Percentiles rank a stretch among this genome's conserved stretches.
Conservation (phyloP, 2,329 filamentous ascomycete species). For the Zymoseptoria pseudotritici region DNA sequence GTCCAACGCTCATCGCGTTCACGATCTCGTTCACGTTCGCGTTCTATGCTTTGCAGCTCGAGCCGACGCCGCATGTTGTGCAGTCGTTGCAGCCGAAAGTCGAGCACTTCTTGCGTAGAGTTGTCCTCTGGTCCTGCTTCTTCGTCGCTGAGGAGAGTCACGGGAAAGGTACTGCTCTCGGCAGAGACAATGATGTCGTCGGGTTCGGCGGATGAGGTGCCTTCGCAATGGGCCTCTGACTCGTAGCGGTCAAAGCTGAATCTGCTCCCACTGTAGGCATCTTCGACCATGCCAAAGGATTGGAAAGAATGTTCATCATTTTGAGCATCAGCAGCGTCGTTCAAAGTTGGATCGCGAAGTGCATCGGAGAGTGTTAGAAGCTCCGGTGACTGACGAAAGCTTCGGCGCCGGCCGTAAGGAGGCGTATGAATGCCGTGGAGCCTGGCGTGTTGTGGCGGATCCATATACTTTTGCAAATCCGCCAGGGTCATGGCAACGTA, state of each 20-base stretch:
- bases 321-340: conserved; percentile 9
- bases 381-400: conserved; percentile 21
- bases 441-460: conserved; percentile 23
- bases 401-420: conserved; percentile 18
- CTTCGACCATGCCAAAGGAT: conserved; percentile 4
- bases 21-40: conserved; percentile 12
- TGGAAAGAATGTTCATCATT: conserved; percentile 1
- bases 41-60: conserved; percentile 20
- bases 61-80: conserved; percentile 22
- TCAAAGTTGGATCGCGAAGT: conserved; percentile 24
- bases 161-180: conserved; percentile 16
- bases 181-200: conserved; percentile 8
- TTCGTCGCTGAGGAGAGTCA: conserved; percentile 24
- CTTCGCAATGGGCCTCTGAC: conserved; percentile 22
- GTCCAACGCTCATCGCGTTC: neutral
- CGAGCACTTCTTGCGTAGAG: conserved; percentile 27
- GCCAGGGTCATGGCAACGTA: conserved; percentile 83
- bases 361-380: conserved; percentile 26
- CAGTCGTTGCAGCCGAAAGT: conserved; percentile 25
- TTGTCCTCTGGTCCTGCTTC: conserved; percentile 26
- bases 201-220: conserved; percentile 13
- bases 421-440: conserved; percentile 19
- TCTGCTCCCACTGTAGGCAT: conserved; percentile 16
- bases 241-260: conserved; percentile 17
- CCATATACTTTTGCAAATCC: conserved; percentile 52